Evolutionary conservation across 2,329 filamentous ascomycete genomes (phyloP).

Genomic region (Claviceps digitariae): DNA sequence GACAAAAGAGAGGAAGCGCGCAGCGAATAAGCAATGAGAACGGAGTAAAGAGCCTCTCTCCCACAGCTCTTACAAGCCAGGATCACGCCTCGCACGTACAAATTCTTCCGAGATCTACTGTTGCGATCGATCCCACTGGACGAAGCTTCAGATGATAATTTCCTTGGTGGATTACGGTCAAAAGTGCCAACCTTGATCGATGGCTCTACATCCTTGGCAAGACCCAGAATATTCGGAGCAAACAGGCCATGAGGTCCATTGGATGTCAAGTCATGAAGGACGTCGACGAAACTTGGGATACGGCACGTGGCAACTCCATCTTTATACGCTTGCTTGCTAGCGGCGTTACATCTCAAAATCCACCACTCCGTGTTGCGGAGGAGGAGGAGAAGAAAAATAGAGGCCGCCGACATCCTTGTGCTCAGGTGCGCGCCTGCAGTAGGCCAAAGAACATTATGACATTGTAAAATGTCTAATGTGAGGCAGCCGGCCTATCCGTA

Average conservation of each 20-base stretch:
- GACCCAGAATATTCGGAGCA: constrained; percentile 2
- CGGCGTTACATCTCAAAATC: not conserved
- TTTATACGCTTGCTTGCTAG: constrained; percentile 6
- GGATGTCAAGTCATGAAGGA: not conserved
- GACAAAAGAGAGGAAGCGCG: not conserved
- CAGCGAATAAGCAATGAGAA: not conserved
- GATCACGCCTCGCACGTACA: not conserved
- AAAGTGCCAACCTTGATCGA: constrained; percentile 1
- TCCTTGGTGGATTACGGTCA: not conserved
- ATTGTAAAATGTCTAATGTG: too few relatives aligned
- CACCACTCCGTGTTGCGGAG: not conserved
- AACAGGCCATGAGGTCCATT: constrained; percentile 1
- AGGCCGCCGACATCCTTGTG: not conserved
- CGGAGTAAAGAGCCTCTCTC: not conserved
- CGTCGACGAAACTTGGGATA: not conserved
- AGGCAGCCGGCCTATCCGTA: not conserved
- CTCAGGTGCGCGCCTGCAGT: not conserved
- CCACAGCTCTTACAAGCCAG: not conserved
- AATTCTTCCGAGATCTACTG: not conserved
- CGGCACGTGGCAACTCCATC: not conserved
- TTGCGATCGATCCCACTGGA: not conserved
- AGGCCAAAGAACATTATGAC: not conserved
- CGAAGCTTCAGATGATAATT: not conserved
- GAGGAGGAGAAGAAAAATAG: not conserved
- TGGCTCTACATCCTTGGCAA: not conserved